Evolutionary conservation across 345 rosid species (phyloP).

Genomic region (Lepidium africanum): DNA sequence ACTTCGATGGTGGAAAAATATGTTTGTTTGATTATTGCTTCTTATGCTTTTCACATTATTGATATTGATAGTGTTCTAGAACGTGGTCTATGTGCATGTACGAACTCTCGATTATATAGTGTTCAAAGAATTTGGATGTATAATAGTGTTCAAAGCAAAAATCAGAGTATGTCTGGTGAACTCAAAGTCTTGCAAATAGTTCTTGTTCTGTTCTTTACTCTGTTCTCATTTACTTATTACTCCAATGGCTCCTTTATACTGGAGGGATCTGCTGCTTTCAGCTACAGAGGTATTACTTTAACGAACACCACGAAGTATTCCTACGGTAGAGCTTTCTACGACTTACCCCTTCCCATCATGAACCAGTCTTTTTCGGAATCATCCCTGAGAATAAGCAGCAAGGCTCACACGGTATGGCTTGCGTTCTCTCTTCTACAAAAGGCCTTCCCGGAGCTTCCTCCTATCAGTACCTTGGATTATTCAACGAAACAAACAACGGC

Average conservation of each 20-base stretch:
- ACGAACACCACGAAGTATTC: constrained; percentile 28
- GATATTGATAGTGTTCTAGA: too few species aligned
- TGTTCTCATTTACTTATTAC: neutral
- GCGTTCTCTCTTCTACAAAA: constrained; percentile 35
- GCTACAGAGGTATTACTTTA: constrained; percentile 24
- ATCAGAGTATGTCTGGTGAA: neutral
- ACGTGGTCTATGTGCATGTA: too few species aligned
- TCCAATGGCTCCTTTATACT: neutral
- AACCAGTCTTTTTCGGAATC: constrained; percentile 44
- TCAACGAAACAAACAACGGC: constrained; percentile 29
- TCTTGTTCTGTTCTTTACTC: neutral
- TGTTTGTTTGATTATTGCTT: too few species aligned
- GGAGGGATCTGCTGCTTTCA: neutral
- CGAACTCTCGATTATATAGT: too few species aligned
- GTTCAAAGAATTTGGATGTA: too few species aligned
- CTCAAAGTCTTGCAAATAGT: neutral
- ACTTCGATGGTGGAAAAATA: too few species aligned
- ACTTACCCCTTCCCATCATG: constrained; percentile 21
- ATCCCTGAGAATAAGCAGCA: constrained; percentile 11
- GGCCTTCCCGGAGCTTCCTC: constrained; percentile 28
- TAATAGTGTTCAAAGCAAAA: too few species aligned
- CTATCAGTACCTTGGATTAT: constrained; percentile 36
- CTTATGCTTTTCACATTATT: too few species aligned
- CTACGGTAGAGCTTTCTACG: constrained; percentile 38
- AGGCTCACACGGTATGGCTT: constrained; percentile 46